Evolutionary conservation across 1,139 yeast species (phyloP), one percentile per base, ranked within the genome.

Genomic region (Kazachstania sp.): DNA sequence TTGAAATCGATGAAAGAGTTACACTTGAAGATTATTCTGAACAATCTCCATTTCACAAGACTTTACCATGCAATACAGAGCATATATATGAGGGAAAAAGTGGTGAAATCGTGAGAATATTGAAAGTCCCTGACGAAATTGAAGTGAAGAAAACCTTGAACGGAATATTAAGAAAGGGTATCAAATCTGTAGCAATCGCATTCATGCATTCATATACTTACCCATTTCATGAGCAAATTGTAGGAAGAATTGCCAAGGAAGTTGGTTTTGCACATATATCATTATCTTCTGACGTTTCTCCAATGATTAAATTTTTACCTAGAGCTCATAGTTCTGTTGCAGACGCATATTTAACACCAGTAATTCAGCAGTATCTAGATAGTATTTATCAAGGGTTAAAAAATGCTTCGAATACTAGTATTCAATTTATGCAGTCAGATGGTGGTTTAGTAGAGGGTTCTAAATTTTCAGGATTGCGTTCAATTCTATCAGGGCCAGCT

Each of bases 281-380:
- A 0, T 70, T 83, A 18, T 82, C 90, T 0, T 76, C 79, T 28
- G 74, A 78, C 54, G 70, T 83, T 20, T 77, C 82, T 44, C 90
- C 94, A 9, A 81, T 83, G 83, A 81, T 84, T 53, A 83, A 83
- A 60, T 73, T 78, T 38, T 78, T 84, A 28, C 77, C 84, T 13
- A 70, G 94, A 50, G 85, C 87, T 1, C 82, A 82, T 54, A 81
- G 88, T 15, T 74, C 86, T 3, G 77, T 80, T 18, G 87, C 86
- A 1, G 92, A 85, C 65, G 86, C 92, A 1, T 84, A 84, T 59
- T 66, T 85, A 50, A 82, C 90, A 2, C 94, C 94, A 1, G 83
- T 80, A 44, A 80, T 84, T 43, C 71, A 76, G 49, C 71, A 76
- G 32, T 84, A 84, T 60, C 69, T 84, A 39, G 64, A 71, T 32